Evolutionary conservation across 371 early-diverging fungal genomes (phyloP), one percentile per base, ranked within the genome.

Genomic region (Aphelidium insulamus): DNA sequence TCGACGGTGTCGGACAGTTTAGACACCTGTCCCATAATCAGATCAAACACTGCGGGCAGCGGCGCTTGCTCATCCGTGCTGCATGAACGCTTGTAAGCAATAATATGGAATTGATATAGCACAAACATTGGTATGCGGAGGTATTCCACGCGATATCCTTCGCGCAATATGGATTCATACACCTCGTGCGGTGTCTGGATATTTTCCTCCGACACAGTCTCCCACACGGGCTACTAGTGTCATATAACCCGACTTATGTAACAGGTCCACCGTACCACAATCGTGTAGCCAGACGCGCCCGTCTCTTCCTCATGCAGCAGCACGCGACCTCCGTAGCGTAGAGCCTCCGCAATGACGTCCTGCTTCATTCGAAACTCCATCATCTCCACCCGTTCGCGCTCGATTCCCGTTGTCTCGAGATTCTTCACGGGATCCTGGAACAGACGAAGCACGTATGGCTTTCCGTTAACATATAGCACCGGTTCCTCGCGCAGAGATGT

Each of bases 11-110:
- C 41, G 24, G 47, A 46, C 2, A 66, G 52, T 8, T 34, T 35
- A 17, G 53, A 44, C 16, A 72, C 45, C 15, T 62, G 46, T 6
- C 54, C 53, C 25, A 69, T 55, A 14, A 78, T 33, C 26, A 59
- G 54, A 41, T 76, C 71, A 54, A 75, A 72, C 2, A 77, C 74
- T 42, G 64, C 63, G 0, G 77, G 75, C 34, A 78, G 71, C 16
- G 79, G 79, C 16, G 74, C 69, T 46, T 71, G 72, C 43, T 77
- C 77, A 43, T 77, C 77, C 5, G 77, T 74, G 27, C 59, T 59
- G 48, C 11, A 21, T 17, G 7, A 2, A n/a, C n/a, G n/a, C n/a
- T n/a, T n/a, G n/a, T n/a, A n/a, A n/a, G n/a, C n/a, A n/a, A n/a
- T n/a, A n/a, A n/a, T n/a, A n/a, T n/a, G n/a, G n/a, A n/a, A n/a